Evolutionary conservation across 345 rosid species (phyloP).

Genomic region (Pugionium cornutum): DNA sequence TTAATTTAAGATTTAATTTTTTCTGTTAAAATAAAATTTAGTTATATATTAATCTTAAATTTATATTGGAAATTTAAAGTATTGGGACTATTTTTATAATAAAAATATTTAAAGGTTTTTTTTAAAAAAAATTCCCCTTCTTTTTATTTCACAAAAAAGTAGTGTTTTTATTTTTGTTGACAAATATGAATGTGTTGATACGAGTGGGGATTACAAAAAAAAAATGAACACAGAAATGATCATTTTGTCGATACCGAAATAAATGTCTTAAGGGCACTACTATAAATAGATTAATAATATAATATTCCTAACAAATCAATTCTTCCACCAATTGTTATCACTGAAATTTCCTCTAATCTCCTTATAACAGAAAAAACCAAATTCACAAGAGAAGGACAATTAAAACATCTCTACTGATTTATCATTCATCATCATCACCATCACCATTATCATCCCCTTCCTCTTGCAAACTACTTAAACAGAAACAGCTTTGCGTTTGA

Average conservation of each 20-base stretch:
- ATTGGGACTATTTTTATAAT: too few species aligned
- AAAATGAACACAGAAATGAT: background rate
- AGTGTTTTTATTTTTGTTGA: too few species aligned
- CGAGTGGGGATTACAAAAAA: too few species aligned
- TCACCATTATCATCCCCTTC: constrained; percentile 24
- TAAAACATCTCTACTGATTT: too few species aligned
- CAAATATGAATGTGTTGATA: too few species aligned
- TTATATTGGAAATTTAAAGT: too few species aligned
- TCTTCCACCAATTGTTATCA: constrained; percentile 31
- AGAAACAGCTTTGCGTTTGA: constrained; percentile 42
- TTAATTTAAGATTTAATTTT: too few species aligned
- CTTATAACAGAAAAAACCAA: background rate
- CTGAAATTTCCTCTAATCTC: constrained; percentile 27
- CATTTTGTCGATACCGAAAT: background rate
- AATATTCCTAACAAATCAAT: background rate
- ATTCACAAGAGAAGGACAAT: constrained; percentile 18
- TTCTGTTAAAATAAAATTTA: too few species aligned
- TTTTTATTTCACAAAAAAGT: too few species aligned
- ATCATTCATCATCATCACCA: constrained; percentile 18
- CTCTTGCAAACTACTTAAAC: constrained; percentile 42
- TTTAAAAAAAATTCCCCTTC: too few species aligned
- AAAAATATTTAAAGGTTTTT: too few species aligned
- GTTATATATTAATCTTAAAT: too few species aligned
- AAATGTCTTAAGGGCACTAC: constrained; percentile 12
- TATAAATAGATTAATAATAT: constrained; percentile 21